These are phyloP conservation scores for Lentinus tigrinus DNA, from an alignment of 768 basidiomycete genomes.

Conservation along the genomic window DNA sequence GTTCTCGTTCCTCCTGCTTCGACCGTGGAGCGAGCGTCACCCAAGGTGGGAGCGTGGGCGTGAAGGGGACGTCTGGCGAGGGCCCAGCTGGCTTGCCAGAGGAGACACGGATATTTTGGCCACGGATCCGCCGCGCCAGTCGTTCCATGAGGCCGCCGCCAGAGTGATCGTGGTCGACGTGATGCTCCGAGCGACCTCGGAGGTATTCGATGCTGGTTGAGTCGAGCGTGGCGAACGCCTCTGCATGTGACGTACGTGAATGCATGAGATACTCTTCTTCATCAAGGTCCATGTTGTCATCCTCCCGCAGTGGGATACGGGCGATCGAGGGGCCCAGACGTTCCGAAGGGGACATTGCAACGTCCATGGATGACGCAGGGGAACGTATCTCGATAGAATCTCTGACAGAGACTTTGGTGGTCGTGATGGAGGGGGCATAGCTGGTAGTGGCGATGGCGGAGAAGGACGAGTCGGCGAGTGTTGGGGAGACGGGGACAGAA, in stretches of 20 bases:
- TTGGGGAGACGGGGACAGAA: constrained; percentile 18
- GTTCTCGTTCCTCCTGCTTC: constrained; percentile 66
- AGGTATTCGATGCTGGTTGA: constrained; percentile 28
- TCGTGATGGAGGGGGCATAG: constrained; percentile 15
- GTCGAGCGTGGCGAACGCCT: constrained; percentile 37
- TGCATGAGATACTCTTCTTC: constrained; percentile 22
- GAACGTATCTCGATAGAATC: constrained; percentile 11
- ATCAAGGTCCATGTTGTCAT: constrained; percentile 19
- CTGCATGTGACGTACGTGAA: constrained; percentile 34
- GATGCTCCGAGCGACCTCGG: constrained; percentile 20
- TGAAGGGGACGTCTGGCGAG: constrained; percentile 11
- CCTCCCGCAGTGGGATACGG: constrained; percentile 2
- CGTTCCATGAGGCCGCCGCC: constrained; percentile 19
- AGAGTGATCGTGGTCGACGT: constrained; percentile 17
- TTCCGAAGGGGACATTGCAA: constrained; percentile 1
- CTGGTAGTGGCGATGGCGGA: constrained; percentile 7
- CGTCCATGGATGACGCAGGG: constrained; percentile 10
- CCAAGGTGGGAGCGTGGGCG: constrained; percentile 52
- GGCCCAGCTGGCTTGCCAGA: constrained; percentile 17
- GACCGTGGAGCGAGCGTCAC: constrained; percentile 60
- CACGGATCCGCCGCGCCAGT: constrained; percentile 21
- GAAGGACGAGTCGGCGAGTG: constrained; percentile 5
- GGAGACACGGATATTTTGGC: constrained; percentile 11
- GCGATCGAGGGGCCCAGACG: constrained; percentile 6
- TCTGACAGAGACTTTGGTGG: constrained; percentile 1